These are phyloP conservation scores for Penicillium diatomitis DNA, from an alignment of 495 filamentous ascomycete genomes.

Conservation along the genomic window DNA sequence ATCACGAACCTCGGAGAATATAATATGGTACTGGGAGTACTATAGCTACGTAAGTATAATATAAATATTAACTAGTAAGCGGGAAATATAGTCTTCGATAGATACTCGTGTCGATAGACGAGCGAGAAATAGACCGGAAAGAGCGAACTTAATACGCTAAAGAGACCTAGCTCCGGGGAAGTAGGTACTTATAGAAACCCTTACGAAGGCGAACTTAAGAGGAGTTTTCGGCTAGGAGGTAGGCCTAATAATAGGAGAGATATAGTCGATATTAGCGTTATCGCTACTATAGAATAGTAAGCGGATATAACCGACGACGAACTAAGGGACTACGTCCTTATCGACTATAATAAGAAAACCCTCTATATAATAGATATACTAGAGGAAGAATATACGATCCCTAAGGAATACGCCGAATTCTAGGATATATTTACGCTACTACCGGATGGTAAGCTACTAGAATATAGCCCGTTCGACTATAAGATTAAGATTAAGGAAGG, in stretches of 20 bases:
- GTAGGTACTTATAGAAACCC: background rate
- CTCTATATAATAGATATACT: background rate
- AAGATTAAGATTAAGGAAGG: background rate
- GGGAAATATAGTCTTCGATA: background rate
- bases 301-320: background rate
- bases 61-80: background rate
- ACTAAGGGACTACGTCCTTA: background rate
- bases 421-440: conserved; percentile 3
- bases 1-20: background rate
- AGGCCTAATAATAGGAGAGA: background rate
- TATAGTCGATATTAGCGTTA: background rate
- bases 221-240: background rate
- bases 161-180: background rate
- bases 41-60: background rate
- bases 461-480: background rate
- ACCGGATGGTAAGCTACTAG: conserved; percentile 4
- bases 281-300: background rate
- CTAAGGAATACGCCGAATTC: background rate
- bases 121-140: background rate
- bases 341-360: background rate
- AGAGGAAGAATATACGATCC: background rate
- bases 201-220: background rate
- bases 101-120: background rate
- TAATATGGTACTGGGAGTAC: background rate
- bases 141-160: background rate